A percentile compares a stretch with the other conserved stretches of the same genome.
Conservation (phyloP, 192 early-diverging fungal species). For the Rhizophagus clarus region DNA sequence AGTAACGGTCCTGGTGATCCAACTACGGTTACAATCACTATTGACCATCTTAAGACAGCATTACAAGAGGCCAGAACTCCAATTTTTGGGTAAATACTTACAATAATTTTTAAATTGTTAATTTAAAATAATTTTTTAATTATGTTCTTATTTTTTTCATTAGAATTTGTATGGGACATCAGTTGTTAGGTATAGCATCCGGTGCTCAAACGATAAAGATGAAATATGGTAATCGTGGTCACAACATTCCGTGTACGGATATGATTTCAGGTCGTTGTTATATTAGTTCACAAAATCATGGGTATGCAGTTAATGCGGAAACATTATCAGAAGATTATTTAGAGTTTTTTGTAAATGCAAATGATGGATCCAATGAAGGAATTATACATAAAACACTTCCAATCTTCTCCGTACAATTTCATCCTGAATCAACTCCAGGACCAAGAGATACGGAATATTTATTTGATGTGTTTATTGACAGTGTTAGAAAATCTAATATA, state of each 20-base stretch:
- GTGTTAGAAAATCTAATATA: slow-evolving; percentile 68
- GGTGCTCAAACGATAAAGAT: slow-evolving; percentile 94
- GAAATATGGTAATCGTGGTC: slow-evolving; percentile 98
- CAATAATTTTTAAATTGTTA: not conserved
- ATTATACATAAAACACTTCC: slow-evolving; percentile 90
- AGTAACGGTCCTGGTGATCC: slow-evolving; percentile 99
- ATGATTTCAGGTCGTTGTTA: slow-evolving; percentile 95
- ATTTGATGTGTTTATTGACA: slow-evolving; percentile 92
- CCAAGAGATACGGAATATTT: slow-evolving; percentile 97
- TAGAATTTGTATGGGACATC: slow-evolving; percentile 96
- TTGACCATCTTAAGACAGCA: slow-evolving; percentile 71
- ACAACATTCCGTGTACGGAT: slow-evolving; percentile 99
- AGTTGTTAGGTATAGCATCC: slow-evolving; percentile 90
- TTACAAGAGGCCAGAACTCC: slow-evolving; percentile 77
- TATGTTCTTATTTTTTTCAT: not conserved
- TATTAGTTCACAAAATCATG: slow-evolving; percentile 99
- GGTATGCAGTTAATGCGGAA: slow-evolving; percentile 88
- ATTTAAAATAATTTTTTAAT: not conserved
- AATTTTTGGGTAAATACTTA: slow-evolving; percentile 77
- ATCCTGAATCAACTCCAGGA: slow-evolving; percentile 95
- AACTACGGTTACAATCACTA: slow-evolving; percentile 75
- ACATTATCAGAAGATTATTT: slow-evolving; percentile 74
- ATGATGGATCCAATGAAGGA: slow-evolving; percentile 99
- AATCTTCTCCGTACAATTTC: slow-evolving; percentile 98
- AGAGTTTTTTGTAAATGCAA: slow-evolving; percentile 97